Percentiles rank a stretch among this genome's conserved stretches.
phyloP scores from a whole-genome alignment of 2,329 filamentous ascomycete genomes.

The Parascedosporium putredinis region DNA sequence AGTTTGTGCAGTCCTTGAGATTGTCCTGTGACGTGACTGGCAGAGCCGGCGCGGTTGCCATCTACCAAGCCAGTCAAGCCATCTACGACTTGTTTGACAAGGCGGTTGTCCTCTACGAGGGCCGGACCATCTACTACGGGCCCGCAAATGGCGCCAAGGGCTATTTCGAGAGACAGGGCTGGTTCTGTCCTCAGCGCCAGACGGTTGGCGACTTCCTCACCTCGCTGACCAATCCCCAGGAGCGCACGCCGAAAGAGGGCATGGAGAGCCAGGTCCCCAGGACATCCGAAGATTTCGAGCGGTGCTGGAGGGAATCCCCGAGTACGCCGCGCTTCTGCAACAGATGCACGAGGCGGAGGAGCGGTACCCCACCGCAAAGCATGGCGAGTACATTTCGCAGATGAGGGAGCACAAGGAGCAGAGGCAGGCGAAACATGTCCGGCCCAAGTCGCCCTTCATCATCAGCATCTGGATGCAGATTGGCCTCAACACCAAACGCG shows the following conservation, averaged over 20 bases:
- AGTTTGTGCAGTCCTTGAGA: conserved; percentile 60
- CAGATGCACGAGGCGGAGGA: conserved; percentile 42
- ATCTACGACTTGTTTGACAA: conserved; percentile 71
- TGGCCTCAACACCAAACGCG: conserved; percentile 36
- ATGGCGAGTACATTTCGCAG: conserved; percentile 25
- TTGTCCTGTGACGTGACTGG: conserved; percentile 53
- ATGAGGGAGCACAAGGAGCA: conserved; percentile 38
- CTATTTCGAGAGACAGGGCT: conserved; percentile 62
- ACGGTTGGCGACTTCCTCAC: conserved; percentile 63
- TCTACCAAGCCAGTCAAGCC: conserved; percentile 61
- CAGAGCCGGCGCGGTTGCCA: conserved; percentile 53
- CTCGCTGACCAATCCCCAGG: conserved; percentile 53
- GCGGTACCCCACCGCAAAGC: conserved; percentile 30
- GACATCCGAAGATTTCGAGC: conserved; percentile 59
- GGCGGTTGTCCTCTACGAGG: conserved; percentile 63
- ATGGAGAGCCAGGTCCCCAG: conserved; percentile 53
- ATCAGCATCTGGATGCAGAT: conserved; percentile 46
- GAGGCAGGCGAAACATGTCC: conserved; percentile 40
- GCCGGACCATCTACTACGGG: conserved; percentile 68
- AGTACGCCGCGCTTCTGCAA: conserved; percentile 28
- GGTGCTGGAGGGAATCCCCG: conserved; percentile 33
- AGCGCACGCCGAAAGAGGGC: conserved; percentile 44
- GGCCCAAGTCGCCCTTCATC: conserved; percentile 46
- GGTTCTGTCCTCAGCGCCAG: conserved; percentile 54
- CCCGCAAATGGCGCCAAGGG: conserved; percentile 44